A percentile compares a stretch with the other conserved stretches of the same genome.
These are phyloP conservation scores for Lanmaoa rubissima DNA, from an alignment of 768 basidiomycete genomes.

Conservation along the genomic window DNA sequence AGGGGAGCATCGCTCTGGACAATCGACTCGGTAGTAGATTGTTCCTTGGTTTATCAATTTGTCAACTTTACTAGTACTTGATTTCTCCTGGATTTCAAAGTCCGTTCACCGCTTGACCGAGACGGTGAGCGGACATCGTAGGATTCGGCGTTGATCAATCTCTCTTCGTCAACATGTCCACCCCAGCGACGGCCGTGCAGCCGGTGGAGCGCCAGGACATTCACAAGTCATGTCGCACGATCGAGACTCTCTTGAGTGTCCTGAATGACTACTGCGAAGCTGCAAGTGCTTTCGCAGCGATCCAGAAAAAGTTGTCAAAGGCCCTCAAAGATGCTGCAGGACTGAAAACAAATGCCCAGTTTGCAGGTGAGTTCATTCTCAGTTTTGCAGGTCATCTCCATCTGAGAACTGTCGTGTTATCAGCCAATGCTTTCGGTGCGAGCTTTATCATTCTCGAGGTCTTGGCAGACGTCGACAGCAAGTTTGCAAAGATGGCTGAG, in stretches of 20 bases:
- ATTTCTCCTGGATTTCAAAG: slow-evolving; percentile 15
- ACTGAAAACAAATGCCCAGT: slow-evolving; percentile 56
- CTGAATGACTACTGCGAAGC: slow-evolving; percentile 79
- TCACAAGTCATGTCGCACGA: slow-evolving; percentile 77
- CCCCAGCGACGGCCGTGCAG: slow-evolving; percentile 9
- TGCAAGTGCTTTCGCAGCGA: slow-evolving; percentile 51
- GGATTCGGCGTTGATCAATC: too few species aligned
- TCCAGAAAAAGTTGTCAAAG: slow-evolving; percentile 77
- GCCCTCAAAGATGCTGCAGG: slow-evolving; percentile 64
- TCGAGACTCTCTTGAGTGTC: slow-evolving; percentile 63
- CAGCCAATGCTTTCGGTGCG: slow-evolving; percentile 67
- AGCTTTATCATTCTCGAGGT: slow-evolving; percentile 68
- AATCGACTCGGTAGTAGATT: background rate
- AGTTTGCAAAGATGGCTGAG: slow-evolving; percentile 72
- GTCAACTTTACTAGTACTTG: background rate
- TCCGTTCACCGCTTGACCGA: slow-evolving; percentile 12
- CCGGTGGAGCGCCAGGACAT: slow-evolving; percentile 67
- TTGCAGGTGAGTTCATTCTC: slow-evolving; percentile 51
- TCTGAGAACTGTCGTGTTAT: slow-evolving; percentile 1
- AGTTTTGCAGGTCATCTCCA: background rate
- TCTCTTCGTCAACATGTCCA: slow-evolving; percentile 9
- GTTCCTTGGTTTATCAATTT: background rate
- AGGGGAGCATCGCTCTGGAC: background rate
- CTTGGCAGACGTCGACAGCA: slow-evolving; percentile 66
- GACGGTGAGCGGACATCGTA: too few species aligned